A percentile compares a stretch with the other conserved stretches of the same genome.
These are phyloP conservation scores for Gymnopus androsaceus DNA, from an alignment of 1,284 basidiomycete genomes.

Conservation along the genomic window DNA sequence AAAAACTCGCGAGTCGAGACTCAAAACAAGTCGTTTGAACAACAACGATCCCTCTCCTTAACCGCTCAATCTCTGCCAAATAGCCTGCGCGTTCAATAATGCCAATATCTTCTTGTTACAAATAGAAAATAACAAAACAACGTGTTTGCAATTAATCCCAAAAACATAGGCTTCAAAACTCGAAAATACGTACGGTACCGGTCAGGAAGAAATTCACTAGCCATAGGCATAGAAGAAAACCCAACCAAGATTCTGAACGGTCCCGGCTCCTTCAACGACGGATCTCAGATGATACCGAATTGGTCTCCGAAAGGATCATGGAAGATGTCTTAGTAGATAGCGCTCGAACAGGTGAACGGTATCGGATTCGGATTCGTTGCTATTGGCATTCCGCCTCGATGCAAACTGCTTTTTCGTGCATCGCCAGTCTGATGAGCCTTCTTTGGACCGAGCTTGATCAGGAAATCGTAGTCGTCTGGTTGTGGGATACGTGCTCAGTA, in stretches of 20 bases:
- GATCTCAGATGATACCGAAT: constrained; percentile 90
- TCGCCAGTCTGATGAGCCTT: constrained; percentile 70
- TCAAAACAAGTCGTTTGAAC: no score
- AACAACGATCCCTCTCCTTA: constrained; percentile 71
- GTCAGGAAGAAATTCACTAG: constrained; percentile 18
- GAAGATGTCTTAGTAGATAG: constrained; percentile 85
- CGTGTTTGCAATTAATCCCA: constrained; percentile 30
- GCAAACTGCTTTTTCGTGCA: constrained; percentile 48
- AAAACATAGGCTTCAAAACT: no score
- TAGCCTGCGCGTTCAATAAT: constrained; percentile 65
- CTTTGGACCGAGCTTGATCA: constrained; percentile 73
- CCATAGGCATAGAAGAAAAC: constrained; percentile 39
- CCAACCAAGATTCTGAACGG: constrained; percentile 75
- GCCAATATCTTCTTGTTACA: constrained; percentile 66
- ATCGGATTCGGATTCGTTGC: constrained; percentile 35
- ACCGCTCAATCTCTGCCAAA: constrained; percentile 80
- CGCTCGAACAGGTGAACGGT: constrained; percentile 38
- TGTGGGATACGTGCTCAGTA: constrained; percentile 12
- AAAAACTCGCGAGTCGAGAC: no score
- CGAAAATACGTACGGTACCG: constrained; percentile 8
- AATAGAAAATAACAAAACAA: constrained; percentile 25
- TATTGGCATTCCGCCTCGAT: constrained; percentile 50
- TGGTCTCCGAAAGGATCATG: constrained; percentile 77
- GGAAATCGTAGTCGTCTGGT: constrained; percentile 81
- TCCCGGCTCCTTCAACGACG: constrained; percentile 53